Evolutionary conservation across 2,329 filamentous ascomycete species (phyloP).

Genomic region (Botryotinia globosa): DNA sequence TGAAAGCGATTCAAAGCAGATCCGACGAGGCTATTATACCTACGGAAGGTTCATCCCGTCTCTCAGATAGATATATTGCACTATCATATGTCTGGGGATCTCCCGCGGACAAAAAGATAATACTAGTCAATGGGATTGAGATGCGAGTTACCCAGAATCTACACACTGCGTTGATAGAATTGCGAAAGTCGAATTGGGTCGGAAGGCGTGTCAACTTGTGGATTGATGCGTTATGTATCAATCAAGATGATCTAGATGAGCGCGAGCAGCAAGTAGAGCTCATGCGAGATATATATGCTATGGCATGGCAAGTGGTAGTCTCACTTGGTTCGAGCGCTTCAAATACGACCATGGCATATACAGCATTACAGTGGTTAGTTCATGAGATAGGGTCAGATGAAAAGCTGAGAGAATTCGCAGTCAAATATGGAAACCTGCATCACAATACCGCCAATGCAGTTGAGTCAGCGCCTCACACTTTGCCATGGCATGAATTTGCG

Average conservation of each 20-base stretch:
- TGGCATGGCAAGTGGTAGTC: conserved; percentile 14
- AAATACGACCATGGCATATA: neutral
- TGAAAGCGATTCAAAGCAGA: neutral
- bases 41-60: neutral
- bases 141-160: conserved; percentile 12
- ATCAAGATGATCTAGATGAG: conserved; percentile 22
- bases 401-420: conserved; percentile 14
- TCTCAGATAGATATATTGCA: conserved; percentile 15
- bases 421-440: conserved; percentile 8
- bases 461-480: conserved; percentile 4
- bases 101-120: conserved; percentile 5
- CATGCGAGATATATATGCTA: conserved; percentile 22
- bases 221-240: conserved; percentile 24
- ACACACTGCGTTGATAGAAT: neutral
- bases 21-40: too few species aligned
- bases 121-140: conserved; percentile 9
- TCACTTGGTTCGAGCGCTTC: conserved; percentile 3
- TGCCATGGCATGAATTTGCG: conserved; percentile 9
- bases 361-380: conserved; percentile 5
- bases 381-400: conserved; percentile 2
- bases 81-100: conserved; percentile 17
- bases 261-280: conserved; percentile 20
- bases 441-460: neutral
- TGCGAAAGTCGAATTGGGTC: conserved; percentile 8
- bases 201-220: conserved; percentile 14